Evolutionary conservation across 2,329 filamentous ascomycete species (phyloP).

Genomic region (Akanthomyces lecanii): DNA sequence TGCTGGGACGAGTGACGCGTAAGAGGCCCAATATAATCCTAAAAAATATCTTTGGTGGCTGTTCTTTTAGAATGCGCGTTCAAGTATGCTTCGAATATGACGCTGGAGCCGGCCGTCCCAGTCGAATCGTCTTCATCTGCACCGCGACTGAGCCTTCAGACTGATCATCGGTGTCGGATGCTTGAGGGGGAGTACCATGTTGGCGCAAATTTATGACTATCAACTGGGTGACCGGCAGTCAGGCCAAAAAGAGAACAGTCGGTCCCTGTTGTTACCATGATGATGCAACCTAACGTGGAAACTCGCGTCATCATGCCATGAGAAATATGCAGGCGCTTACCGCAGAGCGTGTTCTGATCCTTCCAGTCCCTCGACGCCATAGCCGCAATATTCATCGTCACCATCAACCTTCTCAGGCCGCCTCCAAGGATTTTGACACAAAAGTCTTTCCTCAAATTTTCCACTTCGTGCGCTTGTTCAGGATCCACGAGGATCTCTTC

Average conservation of each 20-base stretch:
- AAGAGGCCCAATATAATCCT: background rate
- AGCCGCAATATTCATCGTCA: background rate
- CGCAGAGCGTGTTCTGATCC: background rate
- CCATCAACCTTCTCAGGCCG: background rate
- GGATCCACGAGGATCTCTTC: too few species aligned
- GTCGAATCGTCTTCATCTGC: too few species aligned
- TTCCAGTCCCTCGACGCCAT: background rate
- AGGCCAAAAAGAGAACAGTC: background rate
- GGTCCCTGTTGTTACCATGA: background rate
- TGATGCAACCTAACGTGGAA: background rate
- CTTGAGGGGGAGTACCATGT: too few species aligned
- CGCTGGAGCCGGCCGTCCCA: too few species aligned
- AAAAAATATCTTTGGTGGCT: background rate
- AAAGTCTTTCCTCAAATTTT: background rate
- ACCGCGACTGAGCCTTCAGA: background rate
- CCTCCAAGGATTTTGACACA: background rate
- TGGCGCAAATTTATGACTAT: too few species aligned
- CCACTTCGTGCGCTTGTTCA: background rate
- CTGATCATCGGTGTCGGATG: background rate
- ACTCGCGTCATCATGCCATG: background rate
- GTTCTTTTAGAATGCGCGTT: background rate
- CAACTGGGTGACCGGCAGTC: too few species aligned
- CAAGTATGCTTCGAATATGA: too few species aligned
- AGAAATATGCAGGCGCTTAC: background rate
- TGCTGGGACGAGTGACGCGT: background rate